Base-by-base conservation (phyloP, 2,329 filamentous ascomycete genomes). In the Lithohypha guttulata region DNA sequence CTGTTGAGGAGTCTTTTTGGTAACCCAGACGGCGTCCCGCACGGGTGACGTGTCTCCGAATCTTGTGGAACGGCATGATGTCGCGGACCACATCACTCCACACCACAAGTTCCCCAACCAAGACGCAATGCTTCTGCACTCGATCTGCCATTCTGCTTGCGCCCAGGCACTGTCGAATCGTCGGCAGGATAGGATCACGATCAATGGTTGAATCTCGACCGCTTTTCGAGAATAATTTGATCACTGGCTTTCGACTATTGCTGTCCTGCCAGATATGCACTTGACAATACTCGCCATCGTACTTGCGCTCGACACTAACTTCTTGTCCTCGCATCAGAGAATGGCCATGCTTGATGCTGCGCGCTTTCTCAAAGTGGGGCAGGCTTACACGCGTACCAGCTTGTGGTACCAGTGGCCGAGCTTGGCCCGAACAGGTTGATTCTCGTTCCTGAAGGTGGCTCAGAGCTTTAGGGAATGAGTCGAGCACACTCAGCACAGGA, bases 201-300 rank as follows among this genome's bases (percentile, higher is more conserved):
- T 93, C 86, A 36, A 62, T 55, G 0, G 84, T 93, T 33, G 84
- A 89, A 48, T 93, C 8, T 8, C 23, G 23, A 25, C 86, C 84
- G 51, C 84, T 91, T 56, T 94, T 95, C 7, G 85, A 93, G 55
- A 91, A 93, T 20, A 94, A 87, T 46, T 81, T 79, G n/a, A n/a
- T n/a, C n/a, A n/a, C n/a, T n/a, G n/a, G n/a, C 18, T 93, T 75
- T 32, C 68, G 71, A 1, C 69, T 55, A 9, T 39, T 14, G 11
- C 62, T 62, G 34, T 71, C 74, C 6, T 63, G 63, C 5, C 93
- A 77, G 25, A 94, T 65, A 52, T 94, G 86, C 19, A 94, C 76
- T 56, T 94, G 85, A 50, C 84, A 93, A 49, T 91, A 94, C 58
- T 93, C 85, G 8, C 83, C 85, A 51, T 93, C 85, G 45, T 93